phyloP scores from a whole-genome alignment of 176 grass and related monocot species.

The Musa beccarii region DNA sequence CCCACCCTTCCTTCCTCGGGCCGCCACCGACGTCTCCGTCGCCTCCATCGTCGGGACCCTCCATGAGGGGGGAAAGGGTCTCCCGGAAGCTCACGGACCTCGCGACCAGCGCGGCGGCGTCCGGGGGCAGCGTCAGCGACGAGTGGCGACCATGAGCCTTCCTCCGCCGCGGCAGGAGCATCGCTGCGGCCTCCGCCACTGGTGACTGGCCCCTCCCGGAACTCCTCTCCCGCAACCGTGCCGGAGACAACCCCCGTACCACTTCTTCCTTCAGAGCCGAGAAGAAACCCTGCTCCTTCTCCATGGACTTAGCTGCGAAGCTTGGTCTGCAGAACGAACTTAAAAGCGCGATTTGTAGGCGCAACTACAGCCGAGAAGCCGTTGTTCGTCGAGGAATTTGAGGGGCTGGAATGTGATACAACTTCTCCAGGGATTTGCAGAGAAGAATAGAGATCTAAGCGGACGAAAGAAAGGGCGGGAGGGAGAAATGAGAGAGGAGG shows the following conservation, averaged over 20 bases:
- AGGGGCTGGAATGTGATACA: not conserved
- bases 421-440: too few species aligned
- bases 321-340: too few species aligned
- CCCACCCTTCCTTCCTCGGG: conserved; percentile 9
- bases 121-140: not conserved
- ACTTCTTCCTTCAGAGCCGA: conserved; percentile 2
- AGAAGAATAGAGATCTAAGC: too few species aligned
- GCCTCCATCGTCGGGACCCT: not conserved
- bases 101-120: not conserved
- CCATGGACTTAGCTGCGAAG: not conserved
- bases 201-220: not conserved
- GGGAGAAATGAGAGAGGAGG: too few species aligned
- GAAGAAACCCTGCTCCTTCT: conserved; percentile 1
- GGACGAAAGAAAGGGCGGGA: too few species aligned
- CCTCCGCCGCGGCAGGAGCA: not conserved
- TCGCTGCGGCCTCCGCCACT: not conserved
- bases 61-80: conserved; percentile 3
- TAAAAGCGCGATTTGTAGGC: too few species aligned
- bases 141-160: not conserved
- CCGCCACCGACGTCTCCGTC: not conserved
- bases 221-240: not conserved
- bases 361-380: not conserved
- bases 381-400: not conserved
- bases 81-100: conserved; percentile 1
- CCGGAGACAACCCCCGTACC: not conserved